phyloP scores from a whole-genome alignment of 106 monocot genomes.

The Dioscorea zingiberensis region DNA sequence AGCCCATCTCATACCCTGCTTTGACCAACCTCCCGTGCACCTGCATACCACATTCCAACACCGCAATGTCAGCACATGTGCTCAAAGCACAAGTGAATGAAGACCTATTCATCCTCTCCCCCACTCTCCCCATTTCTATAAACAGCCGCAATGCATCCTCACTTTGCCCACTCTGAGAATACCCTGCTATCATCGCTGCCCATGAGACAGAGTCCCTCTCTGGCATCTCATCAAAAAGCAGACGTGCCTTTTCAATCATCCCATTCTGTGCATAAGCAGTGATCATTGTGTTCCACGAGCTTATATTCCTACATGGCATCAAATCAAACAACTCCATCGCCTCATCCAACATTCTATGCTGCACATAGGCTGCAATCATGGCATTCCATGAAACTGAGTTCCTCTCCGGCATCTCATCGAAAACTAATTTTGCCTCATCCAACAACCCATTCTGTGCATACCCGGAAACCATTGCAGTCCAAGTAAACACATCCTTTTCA shows the following conservation, averaged over 20 bases:
- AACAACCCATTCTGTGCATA: constrained; percentile 59
- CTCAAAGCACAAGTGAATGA: constrained; percentile 55
- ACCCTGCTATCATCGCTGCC: constrained; percentile 70
- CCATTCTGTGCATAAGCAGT: constrained; percentile 49
- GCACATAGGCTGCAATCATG: constrained; percentile 54
- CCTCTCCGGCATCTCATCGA: constrained; percentile 54
- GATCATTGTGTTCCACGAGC: constrained; percentile 68
- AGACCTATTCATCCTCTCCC: constrained; percentile 43
- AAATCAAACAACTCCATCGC: constrained; percentile 41
- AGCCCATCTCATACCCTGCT: constrained; percentile 58
- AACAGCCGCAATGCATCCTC: constrained; percentile 50
- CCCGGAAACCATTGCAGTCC: constrained; percentile 73
- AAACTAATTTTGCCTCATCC: constrained; percentile 41
- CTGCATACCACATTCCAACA: constrained; percentile 61
- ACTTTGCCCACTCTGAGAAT: constrained; percentile 41
- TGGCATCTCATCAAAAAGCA: constrained; percentile 43
- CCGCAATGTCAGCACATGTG: constrained; percentile 60
- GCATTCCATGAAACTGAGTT: constrained; percentile 68
- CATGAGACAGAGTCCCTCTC: constrained; percentile 49
- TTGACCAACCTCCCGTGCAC: constrained; percentile 62
- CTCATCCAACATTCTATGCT: constrained; percentile 20
- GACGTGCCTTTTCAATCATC: constrained; percentile 32
- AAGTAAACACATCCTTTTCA: constrained; percentile 49
- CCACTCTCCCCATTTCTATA: constrained; percentile 44
- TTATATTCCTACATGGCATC: constrained; percentile 50